phyloP scores from a whole-genome alignment of 192 early-diverging fungal genomes.

The Phycomyces blakesleeanus region DNA sequence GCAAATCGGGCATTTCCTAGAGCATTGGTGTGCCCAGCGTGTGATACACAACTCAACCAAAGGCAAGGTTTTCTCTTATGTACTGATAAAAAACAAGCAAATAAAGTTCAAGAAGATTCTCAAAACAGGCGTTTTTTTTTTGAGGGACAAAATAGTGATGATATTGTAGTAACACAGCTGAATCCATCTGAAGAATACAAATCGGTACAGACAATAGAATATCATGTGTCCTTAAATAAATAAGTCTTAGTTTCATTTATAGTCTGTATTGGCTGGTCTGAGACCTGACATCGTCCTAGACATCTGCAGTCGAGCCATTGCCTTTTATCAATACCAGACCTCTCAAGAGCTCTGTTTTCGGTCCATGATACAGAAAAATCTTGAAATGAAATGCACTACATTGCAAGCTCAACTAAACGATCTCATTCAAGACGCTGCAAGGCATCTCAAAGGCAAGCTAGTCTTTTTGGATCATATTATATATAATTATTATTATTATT shows the following conservation, averaged over 20 bases:
- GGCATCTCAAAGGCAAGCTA: neutral
- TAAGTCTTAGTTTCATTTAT: no score
- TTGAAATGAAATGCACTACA: constrained; percentile 33
- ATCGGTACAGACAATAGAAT: constrained; percentile 34
- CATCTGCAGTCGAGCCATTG: constrained; percentile 58
- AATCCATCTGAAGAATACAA: constrained; percentile 63
- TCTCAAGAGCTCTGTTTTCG: constrained; percentile 51
- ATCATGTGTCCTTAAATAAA: no score
- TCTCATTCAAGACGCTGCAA: constrained; percentile 31
- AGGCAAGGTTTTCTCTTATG: constrained; percentile 48
- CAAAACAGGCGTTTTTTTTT: neutral
- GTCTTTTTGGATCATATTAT: no score
- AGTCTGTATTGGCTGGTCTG: constrained; percentile 66
- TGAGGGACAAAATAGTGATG: constrained; percentile 32
- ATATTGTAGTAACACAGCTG: constrained; percentile 54
- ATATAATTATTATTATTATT: neutral
- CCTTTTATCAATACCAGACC: constrained; percentile 65
- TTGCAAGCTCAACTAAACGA: constrained; percentile 35
- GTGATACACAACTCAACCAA: constrained; percentile 46
- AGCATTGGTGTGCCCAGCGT: constrained; percentile 59
- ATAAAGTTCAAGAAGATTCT: neutral
- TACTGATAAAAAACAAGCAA: neutral
- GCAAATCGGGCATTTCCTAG: constrained; percentile 47
- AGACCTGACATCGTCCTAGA: constrained; percentile 58
- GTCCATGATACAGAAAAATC: constrained; percentile 32